phyloP scores from a whole-genome alignment of 228 moss, liverwort and hornwort genomes.

The Sphagnum magellanicum region DNA sequence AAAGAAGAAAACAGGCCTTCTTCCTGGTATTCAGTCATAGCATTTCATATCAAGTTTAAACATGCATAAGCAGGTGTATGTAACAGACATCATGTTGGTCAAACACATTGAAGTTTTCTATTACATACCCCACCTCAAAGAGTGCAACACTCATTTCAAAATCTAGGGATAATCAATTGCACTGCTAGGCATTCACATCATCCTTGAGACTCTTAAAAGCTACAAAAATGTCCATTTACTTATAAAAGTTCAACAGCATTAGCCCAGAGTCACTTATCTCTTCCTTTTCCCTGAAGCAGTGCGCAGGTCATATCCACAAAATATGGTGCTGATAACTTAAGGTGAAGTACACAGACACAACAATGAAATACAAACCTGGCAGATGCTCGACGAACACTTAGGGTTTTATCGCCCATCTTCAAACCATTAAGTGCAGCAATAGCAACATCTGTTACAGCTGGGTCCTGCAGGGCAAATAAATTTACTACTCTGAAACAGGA shows the following conservation, averaged over 20 bases:
- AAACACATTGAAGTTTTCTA: neutral
- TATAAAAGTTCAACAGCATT: neutral
- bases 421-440: slow-evolving; percentile 98
- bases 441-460: slow-evolving; percentile 88
- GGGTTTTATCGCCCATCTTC: slow-evolving; percentile 99
- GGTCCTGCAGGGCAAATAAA: slow-evolving; percentile 63
- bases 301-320: slow-evolving; percentile 63
- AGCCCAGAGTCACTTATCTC: neutral
- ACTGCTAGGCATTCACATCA: slow-evolving; percentile 49
- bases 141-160: neutral
- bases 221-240: slow-evolving; percentile 11
- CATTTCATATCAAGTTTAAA: neutral
- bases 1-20: no score
- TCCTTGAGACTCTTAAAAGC: slow-evolving; percentile 5
- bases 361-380: slow-evolving; percentile 46
- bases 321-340: slow-evolving; percentile 43
- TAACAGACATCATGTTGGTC: neutral
- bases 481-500: slow-evolving; percentile 16
- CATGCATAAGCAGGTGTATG: neutral
- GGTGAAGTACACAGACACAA: slow-evolving; percentile 41
- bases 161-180: slow-evolving; percentile 41
- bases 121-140: neutral
- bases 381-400: slow-evolving; percentile 96
- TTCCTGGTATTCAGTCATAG: neutral
- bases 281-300: slow-evolving; percentile 4